Evolutionary conservation across 2,329 filamentous ascomycete genomes (phyloP).

Genomic region (Xylaria polymorpha): DNA sequence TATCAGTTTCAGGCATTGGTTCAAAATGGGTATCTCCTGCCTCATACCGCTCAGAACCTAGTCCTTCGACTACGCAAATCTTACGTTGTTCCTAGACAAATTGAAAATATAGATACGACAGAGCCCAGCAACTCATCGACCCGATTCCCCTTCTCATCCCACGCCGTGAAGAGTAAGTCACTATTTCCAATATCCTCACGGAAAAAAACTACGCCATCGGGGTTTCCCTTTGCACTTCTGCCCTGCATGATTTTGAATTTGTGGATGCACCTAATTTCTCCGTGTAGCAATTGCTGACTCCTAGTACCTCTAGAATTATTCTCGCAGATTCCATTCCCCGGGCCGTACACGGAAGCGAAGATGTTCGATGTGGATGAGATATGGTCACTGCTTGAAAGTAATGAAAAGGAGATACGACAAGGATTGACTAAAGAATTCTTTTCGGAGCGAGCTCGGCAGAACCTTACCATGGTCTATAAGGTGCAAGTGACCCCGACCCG

Average conservation of each 20-base stretch:
- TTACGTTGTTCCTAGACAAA: slow-evolving; percentile 10
- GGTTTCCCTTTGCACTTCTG: slow-evolving; percentile 42
- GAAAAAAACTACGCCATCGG: slow-evolving; percentile 49
- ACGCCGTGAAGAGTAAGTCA: slow-evolving; percentile 52
- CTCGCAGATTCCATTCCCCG: slow-evolving; percentile 64
- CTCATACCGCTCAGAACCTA: slow-evolving; percentile 61
- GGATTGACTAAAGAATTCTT: slow-evolving; percentile 44
- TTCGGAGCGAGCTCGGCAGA: slow-evolving; percentile 49
- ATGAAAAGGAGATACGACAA: slow-evolving; percentile 54
- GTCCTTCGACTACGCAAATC: slow-evolving; percentile 54
- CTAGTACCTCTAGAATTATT: slow-evolving; percentile 53
- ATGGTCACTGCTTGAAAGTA: slow-evolving; percentile 53
- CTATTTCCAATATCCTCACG: background rate
- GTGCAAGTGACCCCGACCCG: slow-evolving; percentile 70
- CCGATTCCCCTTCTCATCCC: slow-evolving; percentile 59
- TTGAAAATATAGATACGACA: background rate
- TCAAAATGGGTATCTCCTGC: slow-evolving; percentile 71
- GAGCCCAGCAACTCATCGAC: slow-evolving; percentile 42
- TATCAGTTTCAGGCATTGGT: slow-evolving; percentile 74
- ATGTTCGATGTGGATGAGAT: slow-evolving; percentile 51
- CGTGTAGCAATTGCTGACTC: slow-evolving; percentile 5
- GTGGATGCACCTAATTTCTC: background rate
- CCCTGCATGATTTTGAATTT: background rate
- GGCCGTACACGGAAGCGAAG: slow-evolving; percentile 60
- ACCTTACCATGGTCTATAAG: slow-evolving; percentile 65